Evolutionary conservation across 768 basidiomycete species (phyloP), one percentile per base, ranked within the genome.

Genomic region (Amanita rimosa): DNA sequence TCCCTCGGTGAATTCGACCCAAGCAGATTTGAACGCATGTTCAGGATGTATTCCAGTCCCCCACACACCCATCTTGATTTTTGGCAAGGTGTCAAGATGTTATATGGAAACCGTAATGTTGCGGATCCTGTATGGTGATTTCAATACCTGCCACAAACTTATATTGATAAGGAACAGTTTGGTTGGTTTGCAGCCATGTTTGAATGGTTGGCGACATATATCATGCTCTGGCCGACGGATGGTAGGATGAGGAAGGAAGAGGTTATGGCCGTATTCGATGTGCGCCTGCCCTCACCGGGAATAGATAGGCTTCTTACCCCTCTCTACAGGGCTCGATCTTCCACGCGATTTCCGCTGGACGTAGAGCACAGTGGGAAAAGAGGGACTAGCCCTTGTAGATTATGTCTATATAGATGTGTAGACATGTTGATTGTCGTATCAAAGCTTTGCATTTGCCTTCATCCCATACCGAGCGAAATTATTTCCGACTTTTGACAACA

Each of bases 401-500:
- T 7, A 8, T 1, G 19, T 27, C 41, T 13, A 6, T 3, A 43
- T 43, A 29, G 26, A 29, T 27, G 38, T 16, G 24, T 36, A 33
- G 21, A 31, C 22, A 44, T 26, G 16, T 31, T 16, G 13, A n/a
- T 41, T 7, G 16, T 14, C 2, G 50, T 22, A 34, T 13, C 19
- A 29, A 2, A 24, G 22, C 33, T 52, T 49, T 51, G 55, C 46
- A n/a, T n/a, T n/a, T 62, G 67, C 6, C 22, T 34, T 17, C 31
- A 8, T 17, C 9, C 68, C 67, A 34, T 55, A 44, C 41, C 44
- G 52, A 26, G 70, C 68, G 64, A 93, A 93, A 59, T 92, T 93
- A 40, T 62, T 74, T 8, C 72, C 74, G 31, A 93, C 87, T 59
- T 93, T 93, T 14, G 58, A 60, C 58, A 78, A 46, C 52, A 94